These are phyloP conservation scores for Fusarium robinianum DNA, from an alignment of 2,329 filamentous ascomycete species.

Conservation along the genomic window DNA sequence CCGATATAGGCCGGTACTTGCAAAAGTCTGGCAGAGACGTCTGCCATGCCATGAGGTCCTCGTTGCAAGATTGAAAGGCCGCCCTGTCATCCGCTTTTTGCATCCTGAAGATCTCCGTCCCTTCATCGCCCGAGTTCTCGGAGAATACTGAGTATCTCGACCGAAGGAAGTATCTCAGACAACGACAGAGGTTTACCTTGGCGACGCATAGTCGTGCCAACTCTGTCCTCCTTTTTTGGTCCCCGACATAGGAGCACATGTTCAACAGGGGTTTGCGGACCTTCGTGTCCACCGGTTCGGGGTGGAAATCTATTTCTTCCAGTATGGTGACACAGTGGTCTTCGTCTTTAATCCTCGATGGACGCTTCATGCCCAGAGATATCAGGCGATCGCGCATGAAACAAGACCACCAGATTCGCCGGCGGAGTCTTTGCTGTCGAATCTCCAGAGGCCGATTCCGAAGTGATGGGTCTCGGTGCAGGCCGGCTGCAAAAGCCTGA, in stretches of 20 bases:
- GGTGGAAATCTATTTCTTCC: constrained; percentile 78
- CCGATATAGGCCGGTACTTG: constrained; percentile 61
- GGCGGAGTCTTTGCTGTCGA: constrained; percentile 75
- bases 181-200: constrained; percentile 84
- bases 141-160: constrained; percentile 87
- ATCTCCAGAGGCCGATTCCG: constrained; percentile 70
- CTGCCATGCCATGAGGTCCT: constrained; percentile 74
- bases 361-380: constrained; percentile 87
- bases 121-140: constrained; percentile 75
- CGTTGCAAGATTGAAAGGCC: constrained; percentile 57
- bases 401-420: constrained; percentile 95
- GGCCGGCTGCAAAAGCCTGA: constrained; percentile 85
- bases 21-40: constrained; percentile 70
- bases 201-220: constrained; percentile 86
- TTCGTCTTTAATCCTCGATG: constrained; percentile 86
- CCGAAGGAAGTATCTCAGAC: constrained; percentile 82
- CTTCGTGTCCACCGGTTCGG: no score
- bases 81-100: constrained; percentile 3
- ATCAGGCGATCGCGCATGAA: constrained; percentile 92
- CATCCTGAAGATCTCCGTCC: constrained; percentile 45
- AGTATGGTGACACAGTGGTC: constrained; percentile 93
- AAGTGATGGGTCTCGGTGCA: constrained; percentile 79
- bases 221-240: constrained; percentile 45
- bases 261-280: no score
- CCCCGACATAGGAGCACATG: constrained; percentile 4